Evolutionary conservation across 2,329 filamentous ascomycete species (phyloP).

Genomic region (Xylariaceae sp.): DNA sequence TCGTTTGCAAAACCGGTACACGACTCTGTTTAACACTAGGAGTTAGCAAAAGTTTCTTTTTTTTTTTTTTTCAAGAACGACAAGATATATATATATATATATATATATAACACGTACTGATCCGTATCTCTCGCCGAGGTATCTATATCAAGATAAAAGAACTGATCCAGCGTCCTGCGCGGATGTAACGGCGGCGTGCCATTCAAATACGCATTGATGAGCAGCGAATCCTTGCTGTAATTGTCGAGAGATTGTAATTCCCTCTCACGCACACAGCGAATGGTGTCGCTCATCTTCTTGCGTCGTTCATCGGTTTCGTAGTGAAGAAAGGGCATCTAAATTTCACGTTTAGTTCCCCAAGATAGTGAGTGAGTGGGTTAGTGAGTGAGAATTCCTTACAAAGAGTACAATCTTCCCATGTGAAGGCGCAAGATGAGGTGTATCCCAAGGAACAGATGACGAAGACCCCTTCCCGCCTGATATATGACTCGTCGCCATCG

Average conservation of each 20-base stretch:
- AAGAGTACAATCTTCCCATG: slow-evolving; percentile 36
- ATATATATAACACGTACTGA: slow-evolving; percentile 34
- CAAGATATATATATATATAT: no score
- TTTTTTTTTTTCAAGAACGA: not conserved
- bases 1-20: slow-evolving; percentile 49
- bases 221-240: slow-evolving; percentile 38
- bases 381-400: slow-evolving; percentile 23
- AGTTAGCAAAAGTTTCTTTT: not conserved
- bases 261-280: slow-evolving; percentile 31
- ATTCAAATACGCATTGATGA: slow-evolving; percentile 43
- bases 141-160: slow-evolving; percentile 59
- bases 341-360: not conserved
- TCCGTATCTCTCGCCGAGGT: slow-evolving; percentile 55
- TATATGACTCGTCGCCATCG: no score
- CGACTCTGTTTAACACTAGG: slow-evolving; percentile 35
- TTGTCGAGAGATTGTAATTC: slow-evolving; percentile 25
- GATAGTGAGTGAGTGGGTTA: not conserved
- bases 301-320: slow-evolving; percentile 55
- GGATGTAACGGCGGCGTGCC: slow-evolving; percentile 49
- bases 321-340: slow-evolving; percentile 59
- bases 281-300: slow-evolving; percentile 52
- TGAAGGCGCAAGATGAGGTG: slow-evolving; percentile 28
- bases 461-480: not conserved
- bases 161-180: slow-evolving; percentile 59
- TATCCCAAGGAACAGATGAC: slow-evolving; percentile 27